Conservation (phyloP, 768 basidiomycete genomes). For the Hemileccinum rubropunctum region DNA sequence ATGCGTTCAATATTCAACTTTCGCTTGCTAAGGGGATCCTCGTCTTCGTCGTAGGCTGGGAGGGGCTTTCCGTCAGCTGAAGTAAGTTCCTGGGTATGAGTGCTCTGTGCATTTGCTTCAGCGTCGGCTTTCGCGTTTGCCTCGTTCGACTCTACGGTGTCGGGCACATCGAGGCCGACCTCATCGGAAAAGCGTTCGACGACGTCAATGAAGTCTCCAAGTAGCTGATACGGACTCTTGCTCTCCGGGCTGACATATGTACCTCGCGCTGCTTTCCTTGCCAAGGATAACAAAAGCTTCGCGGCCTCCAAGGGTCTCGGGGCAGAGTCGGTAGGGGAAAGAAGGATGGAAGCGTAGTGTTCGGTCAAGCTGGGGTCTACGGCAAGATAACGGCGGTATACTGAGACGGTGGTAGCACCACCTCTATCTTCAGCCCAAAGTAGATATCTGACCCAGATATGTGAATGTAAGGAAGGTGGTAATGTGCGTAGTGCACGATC, state of each 20-base stretch:
- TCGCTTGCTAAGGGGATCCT: slow-evolving; percentile 66
- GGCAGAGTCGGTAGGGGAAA: slow-evolving; percentile 52
- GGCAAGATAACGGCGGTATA: slow-evolving; percentile 87
- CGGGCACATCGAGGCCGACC: slow-evolving; percentile 83
- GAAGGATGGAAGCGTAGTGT: slow-evolving; percentile 67
- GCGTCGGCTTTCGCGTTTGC: slow-evolving; percentile 48
- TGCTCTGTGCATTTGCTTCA: slow-evolving; percentile 37
- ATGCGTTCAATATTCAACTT: slow-evolving; percentile 87
- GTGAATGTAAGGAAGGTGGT: slow-evolving; percentile 86
- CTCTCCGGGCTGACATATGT: slow-evolving; percentile 86
- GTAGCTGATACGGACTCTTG: slow-evolving; percentile 92
- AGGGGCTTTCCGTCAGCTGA: slow-evolving; percentile 51
- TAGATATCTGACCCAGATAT: slow-evolving; percentile 92
- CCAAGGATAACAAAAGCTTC: slow-evolving; percentile 81
- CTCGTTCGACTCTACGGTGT: slow-evolving; percentile 58
- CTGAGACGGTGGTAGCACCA: slow-evolving; percentile 69
- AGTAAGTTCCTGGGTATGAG: slow-evolving; percentile 36
- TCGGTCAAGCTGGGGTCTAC: slow-evolving; percentile 82
- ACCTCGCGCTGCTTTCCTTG: slow-evolving; percentile 79
- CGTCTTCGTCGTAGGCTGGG: slow-evolving; percentile 71
- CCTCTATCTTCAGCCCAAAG: slow-evolving; percentile 87
- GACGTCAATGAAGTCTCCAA: slow-evolving; percentile 89
- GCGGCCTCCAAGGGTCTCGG: slow-evolving; percentile 90
- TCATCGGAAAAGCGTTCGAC: slow-evolving; percentile 90
- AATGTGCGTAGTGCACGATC: slow-evolving; percentile 93